Evolutionary conservation across 2,329 filamentous ascomycete genomes (phyloP).

Genomic region (Incumbomyces lentus): DNA sequence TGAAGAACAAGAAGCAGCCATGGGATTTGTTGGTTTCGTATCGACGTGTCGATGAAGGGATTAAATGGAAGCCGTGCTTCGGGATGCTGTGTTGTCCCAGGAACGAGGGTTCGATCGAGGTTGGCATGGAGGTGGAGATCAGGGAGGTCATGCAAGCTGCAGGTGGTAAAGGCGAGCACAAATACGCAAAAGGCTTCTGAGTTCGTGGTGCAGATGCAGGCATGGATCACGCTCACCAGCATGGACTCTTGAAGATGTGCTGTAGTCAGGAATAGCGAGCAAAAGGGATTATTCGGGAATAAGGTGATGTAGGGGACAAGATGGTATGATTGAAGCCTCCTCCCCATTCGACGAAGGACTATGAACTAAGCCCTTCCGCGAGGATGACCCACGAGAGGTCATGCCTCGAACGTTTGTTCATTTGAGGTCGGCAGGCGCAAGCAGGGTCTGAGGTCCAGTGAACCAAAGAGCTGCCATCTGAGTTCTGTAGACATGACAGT

Average conservation of each 20-base stretch:
- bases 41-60: constrained; percentile 48
- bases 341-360: too few relatives aligned
- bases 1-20: constrained; percentile 48
- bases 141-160: constrained; percentile 41
- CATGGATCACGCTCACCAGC: too few relatives aligned
- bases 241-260: too few relatives aligned
- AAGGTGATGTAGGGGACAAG: too few relatives aligned
- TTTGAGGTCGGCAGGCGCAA: neutral
- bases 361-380: too few relatives aligned
- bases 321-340: too few relatives aligned
- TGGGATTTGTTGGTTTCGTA: constrained; percentile 55
- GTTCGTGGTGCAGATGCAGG: neutral
- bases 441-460: neutral
- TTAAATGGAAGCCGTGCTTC: constrained; percentile 56
- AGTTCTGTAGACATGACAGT: neutral
- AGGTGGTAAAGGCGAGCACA: constrained; percentile 32
- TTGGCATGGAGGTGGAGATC: constrained; percentile 51
- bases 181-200: constrained; percentile 38
- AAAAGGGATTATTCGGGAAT: too few relatives aligned
- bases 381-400: too few relatives aligned
- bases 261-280: too few relatives aligned
- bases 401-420: too few relatives aligned
- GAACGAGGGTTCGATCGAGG: constrained; percentile 42
- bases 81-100: constrained; percentile 55
- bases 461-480: neutral